phyloP scores from a whole-genome alignment of 2,329 filamentous ascomycete genomes.

The Coniochaeta ligniaria region DNA sequence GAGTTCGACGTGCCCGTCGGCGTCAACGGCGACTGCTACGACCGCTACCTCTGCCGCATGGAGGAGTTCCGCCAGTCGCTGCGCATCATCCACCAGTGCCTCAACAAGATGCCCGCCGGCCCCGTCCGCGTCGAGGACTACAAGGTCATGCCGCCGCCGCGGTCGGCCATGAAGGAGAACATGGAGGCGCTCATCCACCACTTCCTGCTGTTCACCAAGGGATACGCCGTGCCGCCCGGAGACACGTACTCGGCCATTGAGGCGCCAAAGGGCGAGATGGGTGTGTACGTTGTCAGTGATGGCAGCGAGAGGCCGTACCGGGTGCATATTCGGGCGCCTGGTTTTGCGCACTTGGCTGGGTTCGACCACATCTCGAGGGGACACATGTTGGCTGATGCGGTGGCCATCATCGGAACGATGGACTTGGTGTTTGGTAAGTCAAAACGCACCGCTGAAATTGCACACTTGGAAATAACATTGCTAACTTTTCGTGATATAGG shows the following conservation, averaged over 20 bases:
- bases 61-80: constrained; percentile 98
- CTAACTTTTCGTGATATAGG: constrained; percentile 6
- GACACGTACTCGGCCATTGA: constrained; percentile 98
- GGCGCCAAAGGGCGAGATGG: constrained; percentile 99
- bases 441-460: not conserved
- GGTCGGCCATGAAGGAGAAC: constrained; percentile 99
- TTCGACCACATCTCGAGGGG: constrained; percentile 92
- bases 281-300: constrained; percentile 91
- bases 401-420: constrained; percentile 90
- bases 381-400: constrained; percentile 90
- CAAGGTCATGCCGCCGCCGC: constrained; percentile 94
- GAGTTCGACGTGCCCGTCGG: constrained; percentile 98
- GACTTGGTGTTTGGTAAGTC: constrained; percentile 78
- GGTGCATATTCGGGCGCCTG: constrained; percentile 94
- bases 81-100: constrained; percentile 95
- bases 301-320: constrained; percentile 94
- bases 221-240: constrained; percentile 91
- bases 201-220: constrained; percentile 98
- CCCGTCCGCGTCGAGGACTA: constrained; percentile 96
- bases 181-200: constrained; percentile 99
- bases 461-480: not conserved
- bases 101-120: constrained; percentile 97
- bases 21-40: constrained; percentile 97
- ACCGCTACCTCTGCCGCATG: constrained; percentile 98
- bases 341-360: constrained; percentile 88